Evolutionary conservation across 164 flowering plant species (phyloP).

Genomic region (Vitis rotundifolia): DNA sequence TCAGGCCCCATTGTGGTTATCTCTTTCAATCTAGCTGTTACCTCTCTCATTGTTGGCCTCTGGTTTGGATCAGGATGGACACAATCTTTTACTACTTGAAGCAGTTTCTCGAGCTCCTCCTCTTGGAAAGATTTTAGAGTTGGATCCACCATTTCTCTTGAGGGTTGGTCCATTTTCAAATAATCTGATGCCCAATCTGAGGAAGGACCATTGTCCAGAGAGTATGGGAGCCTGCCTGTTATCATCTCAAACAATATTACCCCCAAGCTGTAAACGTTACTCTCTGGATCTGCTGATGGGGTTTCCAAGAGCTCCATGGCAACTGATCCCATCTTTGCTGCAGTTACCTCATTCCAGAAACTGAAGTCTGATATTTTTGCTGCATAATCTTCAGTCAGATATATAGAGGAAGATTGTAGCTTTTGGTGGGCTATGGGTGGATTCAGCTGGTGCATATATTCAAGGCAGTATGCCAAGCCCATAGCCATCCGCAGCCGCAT

Average conservation of each 20-base stretch:
- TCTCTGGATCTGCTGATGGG: conserved; percentile 29
- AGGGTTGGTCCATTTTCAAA: conserved; percentile 26
- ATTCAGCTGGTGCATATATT: conserved; percentile 65
- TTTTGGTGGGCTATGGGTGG: conserved; percentile 56
- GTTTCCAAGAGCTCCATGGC: conserved; percentile 26
- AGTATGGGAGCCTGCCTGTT: conserved; percentile 52
- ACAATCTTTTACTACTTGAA: conserved; percentile 47
- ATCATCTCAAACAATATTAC: conserved; percentile 59
- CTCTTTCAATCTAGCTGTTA: conserved; percentile 48
- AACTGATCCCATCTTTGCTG: conserved; percentile 36
- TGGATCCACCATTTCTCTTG: conserved; percentile 57
- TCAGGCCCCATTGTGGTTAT: conserved; percentile 66
- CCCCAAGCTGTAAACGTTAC: conserved; percentile 66
- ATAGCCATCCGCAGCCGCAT: conserved; percentile 65
- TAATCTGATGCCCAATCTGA: conserved; percentile 41
- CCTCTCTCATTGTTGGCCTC: conserved; percentile 62
- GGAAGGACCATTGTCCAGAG: conserved; percentile 26
- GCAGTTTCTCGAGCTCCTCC: conserved; percentile 40
- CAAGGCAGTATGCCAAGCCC: conserved; percentile 84
- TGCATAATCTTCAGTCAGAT: conserved; percentile 80
- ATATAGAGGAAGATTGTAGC: conserved; percentile 56
- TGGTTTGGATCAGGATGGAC: conserved; percentile 45
- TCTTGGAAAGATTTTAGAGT: conserved; percentile 41
- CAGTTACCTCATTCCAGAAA: conserved; percentile 40
- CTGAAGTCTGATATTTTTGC: conserved; percentile 71